Evolutionary conservation across 139 green algal species (phyloP), one percentile per base, ranked within the genome.

Genomic region (Pedinophyceae sp.): DNA sequence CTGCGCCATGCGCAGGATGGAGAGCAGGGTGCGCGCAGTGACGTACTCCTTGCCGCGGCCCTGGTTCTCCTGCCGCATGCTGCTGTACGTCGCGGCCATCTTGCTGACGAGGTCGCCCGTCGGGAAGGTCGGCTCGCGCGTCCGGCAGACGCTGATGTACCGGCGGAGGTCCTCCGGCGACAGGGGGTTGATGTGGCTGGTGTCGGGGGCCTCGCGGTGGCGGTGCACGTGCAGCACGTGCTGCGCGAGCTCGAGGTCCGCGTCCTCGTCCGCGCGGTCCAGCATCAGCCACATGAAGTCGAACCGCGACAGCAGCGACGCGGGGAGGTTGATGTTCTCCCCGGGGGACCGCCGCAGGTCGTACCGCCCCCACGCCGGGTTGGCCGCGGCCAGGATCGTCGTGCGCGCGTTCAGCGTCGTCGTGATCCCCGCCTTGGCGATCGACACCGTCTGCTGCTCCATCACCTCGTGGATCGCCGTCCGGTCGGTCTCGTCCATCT

Each of bases 261-360:
- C 52, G 26, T 93, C 80, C 28, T 70, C 40, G 47, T 83, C 65
- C 0, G 73, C 59, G 57, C 74, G 71, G 69, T 99, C 92, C 39
- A 98, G 76, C 34, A 99, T 90, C 55, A 99, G 85, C 87, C 87
- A 99, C 61, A 99, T 70, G 3, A 99, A 48, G 70, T 99, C 92
- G 64, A 99, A 99, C 27, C 92, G 74, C 3, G 78, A 89, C 27
- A 93, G 70, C 29, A 93, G 75, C 23, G 83, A 48, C 40, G 89
- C 83, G 0, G 92, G 92, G 46, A 99, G 75, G 67, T 85, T 85
- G 70, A 99, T 99, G 79, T 99, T 99, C 62, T 98, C 92, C 15
- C 76, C 71, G 0, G 91, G 91, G 0, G 79, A 87, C 43, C 84
- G 77, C 22, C 72, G 62, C 34, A 78, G 59, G 73, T 99, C 88